Base-by-base conservation (phyloP, 2,329 filamentous ascomycete genomes). In the Rutstroemia sp. region DNA sequence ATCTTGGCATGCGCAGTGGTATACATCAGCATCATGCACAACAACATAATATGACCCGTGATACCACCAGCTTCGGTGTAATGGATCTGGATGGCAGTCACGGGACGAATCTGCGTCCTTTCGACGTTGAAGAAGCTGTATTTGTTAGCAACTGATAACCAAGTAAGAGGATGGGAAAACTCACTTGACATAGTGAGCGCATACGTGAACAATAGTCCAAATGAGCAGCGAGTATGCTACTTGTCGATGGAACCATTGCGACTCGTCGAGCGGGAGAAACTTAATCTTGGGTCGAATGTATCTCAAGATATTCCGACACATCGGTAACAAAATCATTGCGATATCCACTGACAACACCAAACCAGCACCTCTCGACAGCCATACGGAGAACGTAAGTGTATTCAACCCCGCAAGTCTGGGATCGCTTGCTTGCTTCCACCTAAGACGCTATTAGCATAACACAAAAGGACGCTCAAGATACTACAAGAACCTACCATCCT, bases 21-120 rank as follows among this genome's bases (percentile, higher is more conserved):
- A 75, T 95, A 99, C 80, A 99, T 99, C 61, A 99, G 75, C 61
- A 99, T 76, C 94, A 99, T 99, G 79, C 92, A 97, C n/a, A 99
- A 78, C 25, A 97, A 81, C 94, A 99, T 99, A 60, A 96, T 81
- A 72, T 99, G 94, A 6, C 94, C 94, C 2, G 94, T 99, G 60
- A 97, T 88, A 59, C 94, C 94, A 67, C 90, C 92, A 50, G 91
- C 82, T 69, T 96, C 82, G 1, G 83, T 81, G 71, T 96, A 99
- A 72, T 97, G 94, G 61, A 97, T 96, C 68, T 97, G 80, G 6
- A 97, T 73, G 3, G 94, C 94, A 3, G 84, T 83, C 48, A 88
- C 81, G 2, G 87, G 86, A 52, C 94, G 86, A 54, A 96, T 81
- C 70, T 96, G 90, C 0, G 79, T 82, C 65, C 83, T 82, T 72